phyloP scores from a whole-genome alignment of 2,329 filamentous ascomycete species.

The Calonectria pauciramosa region DNA sequence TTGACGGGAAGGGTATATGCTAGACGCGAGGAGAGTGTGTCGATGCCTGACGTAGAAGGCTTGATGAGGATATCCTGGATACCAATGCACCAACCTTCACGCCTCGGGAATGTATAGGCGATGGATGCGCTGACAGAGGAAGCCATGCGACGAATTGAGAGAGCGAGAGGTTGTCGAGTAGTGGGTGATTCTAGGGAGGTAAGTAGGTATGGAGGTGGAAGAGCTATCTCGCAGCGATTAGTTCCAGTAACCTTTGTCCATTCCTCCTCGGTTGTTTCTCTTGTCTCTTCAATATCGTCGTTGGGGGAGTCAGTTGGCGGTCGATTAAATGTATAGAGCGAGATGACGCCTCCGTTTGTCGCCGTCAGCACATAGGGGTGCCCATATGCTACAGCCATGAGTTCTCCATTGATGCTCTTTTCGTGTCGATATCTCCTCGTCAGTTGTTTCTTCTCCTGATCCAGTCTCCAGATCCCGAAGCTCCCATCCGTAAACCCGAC shows the following conservation, averaged over 20 bases:
- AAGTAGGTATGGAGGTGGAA: conserved; percentile 64
- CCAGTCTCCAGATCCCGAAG: conserved; percentile 78
- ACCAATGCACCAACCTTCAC: conserved; percentile 88
- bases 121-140: conserved; percentile 82
- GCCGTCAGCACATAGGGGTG: conserved; percentile 85
- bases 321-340: conserved; percentile 77
- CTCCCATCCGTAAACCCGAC: conserved; percentile 81
- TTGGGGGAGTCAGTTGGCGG: conserved; percentile 25
- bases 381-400: conserved; percentile 79
- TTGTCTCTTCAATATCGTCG: conserved; percentile 13
- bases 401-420: conserved; percentile 72
- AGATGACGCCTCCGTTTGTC: conserved; percentile 79
- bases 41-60: conserved; percentile 45
- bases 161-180: conserved; percentile 80
- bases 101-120: conserved; percentile 85
- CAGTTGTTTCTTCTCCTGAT: conserved; percentile 60
- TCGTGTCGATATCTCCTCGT: conserved; percentile 69
- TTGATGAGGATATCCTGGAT: conserved; percentile 87
- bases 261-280: neutral
- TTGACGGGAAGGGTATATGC: conserved; percentile 53
- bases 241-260: neutral
- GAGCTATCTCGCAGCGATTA: neutral
- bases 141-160: conserved; percentile 81
- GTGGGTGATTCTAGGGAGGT: conserved; percentile 86
- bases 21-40: conserved; percentile 53